A percentile compares a stretch with the other conserved stretches of the same genome.
Conservation (phyloP, 805 yeast species). For the Ogataea populi-albae region DNA sequence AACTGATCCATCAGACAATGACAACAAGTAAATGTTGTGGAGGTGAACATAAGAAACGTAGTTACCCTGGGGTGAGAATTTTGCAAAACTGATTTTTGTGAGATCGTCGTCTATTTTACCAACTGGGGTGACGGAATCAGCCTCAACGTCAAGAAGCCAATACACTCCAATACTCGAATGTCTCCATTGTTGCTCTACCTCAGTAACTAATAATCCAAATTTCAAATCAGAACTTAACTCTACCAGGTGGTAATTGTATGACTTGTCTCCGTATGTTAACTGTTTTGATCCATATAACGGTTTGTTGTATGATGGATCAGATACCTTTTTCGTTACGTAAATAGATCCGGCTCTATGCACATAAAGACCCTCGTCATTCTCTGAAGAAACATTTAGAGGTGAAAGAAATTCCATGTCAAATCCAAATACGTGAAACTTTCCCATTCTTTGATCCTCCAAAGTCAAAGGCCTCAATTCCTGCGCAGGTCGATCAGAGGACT, state of each 20-base stretch:
- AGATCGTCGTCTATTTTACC: constrained; percentile 24
- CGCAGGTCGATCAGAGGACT: background rate
- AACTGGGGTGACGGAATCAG: constrained; percentile 26
- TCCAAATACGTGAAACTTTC: constrained; percentile 28
- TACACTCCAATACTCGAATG: constrained; percentile 62
- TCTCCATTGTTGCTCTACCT: constrained; percentile 54
- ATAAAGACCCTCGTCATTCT: constrained; percentile 46
- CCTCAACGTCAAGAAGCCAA: constrained; percentile 56
- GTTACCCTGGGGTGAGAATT: constrained; percentile 61
- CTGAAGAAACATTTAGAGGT: constrained; percentile 25
- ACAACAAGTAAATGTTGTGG: constrained; percentile 52
- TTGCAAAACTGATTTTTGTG: constrained; percentile 47
- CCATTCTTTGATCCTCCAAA: constrained; percentile 29
- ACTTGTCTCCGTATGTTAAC: constrained; percentile 42
- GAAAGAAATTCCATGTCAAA: constrained; percentile 26
- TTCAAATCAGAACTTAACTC: constrained; percentile 44
- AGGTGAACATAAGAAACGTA: constrained; percentile 54
- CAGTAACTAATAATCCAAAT: constrained; percentile 55
- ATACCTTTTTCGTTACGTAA: constrained; percentile 22
- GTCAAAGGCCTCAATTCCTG: constrained; percentile 21
- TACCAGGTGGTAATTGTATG: constrained; percentile 38
- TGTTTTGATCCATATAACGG: constrained; percentile 30
- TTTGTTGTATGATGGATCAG: constrained; percentile 29
- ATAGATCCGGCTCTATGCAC: constrained; percentile 16
- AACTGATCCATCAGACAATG: constrained; percentile 13